These are phyloP conservation scores for Fragaria vesca DNA, from an alignment of 306 rosid genomes.

Conservation along the genomic window DNA sequence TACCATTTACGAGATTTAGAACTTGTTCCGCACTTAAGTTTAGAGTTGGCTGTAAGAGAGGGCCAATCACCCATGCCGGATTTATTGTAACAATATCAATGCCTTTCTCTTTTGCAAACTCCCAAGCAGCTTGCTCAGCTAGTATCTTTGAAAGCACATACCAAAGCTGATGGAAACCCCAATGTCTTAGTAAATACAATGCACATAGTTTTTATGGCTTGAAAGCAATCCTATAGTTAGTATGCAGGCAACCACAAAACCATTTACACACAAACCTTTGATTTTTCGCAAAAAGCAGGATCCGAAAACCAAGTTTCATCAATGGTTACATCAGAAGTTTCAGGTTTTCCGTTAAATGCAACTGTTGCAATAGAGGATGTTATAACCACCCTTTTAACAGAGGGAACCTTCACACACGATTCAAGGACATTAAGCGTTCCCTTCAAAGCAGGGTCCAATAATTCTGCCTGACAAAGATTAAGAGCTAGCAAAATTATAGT, in stretches of 20 bases:
- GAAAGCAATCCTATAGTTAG: background rate
- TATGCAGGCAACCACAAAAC: background rate
- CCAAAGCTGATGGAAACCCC: slow-evolving; percentile 20
- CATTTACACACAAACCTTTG: background rate
- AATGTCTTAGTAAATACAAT: background rate
- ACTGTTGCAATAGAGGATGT: slow-evolving; percentile 24
- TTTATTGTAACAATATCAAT: slow-evolving; percentile 6
- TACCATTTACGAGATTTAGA: slow-evolving; percentile 3
- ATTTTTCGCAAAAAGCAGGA: slow-evolving; percentile 1
- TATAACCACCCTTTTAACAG: slow-evolving; percentile 23
- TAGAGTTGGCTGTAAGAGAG: slow-evolving; percentile 28
- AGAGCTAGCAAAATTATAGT: background rate
- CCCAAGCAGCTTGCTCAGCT: slow-evolving; percentile 28
- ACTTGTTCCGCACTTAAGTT: background rate
- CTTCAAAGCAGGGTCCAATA: slow-evolving; percentile 31
- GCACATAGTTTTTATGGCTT: background rate
- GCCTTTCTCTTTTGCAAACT: slow-evolving; percentile 3
- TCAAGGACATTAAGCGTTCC: slow-evolving; percentile 30
- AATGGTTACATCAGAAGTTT: background rate
- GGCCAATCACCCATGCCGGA: slow-evolving; percentile 17
- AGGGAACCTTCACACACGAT: slow-evolving; percentile 14
- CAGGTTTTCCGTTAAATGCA: background rate
- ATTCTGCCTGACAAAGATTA: slow-evolving; percentile 13
- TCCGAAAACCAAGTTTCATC: slow-evolving; percentile 17
- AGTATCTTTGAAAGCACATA: slow-evolving; percentile 25